Evolutionary conservation across 2,329 filamentous ascomycete species (phyloP), one percentile per base, ranked within the genome.

Genomic region (Xylariaceae sp.): DNA sequence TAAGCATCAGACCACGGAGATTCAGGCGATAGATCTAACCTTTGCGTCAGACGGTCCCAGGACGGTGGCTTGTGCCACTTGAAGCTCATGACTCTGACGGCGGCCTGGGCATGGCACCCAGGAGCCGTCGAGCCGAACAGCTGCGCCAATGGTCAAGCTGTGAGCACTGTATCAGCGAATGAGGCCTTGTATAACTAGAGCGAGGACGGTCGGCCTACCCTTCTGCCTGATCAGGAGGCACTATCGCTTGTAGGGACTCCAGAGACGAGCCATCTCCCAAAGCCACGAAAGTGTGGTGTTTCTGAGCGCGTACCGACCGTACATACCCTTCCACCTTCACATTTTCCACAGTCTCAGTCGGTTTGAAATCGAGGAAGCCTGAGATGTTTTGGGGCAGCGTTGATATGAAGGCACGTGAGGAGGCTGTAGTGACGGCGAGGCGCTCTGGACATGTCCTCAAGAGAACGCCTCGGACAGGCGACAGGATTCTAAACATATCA

Each of bases 201-300:
- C 41, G 26, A 58, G 54, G 58, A 56, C 58, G 58, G 59, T 64
- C 53, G 58, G 52, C 68, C 85, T 79, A 95, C 89, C 85, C 82
- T 72, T 85, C 78, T 62, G 87, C 85, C 67, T 90, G 78, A 46
- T 80, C 77, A 60, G 88, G 86, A 52, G 83, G 83, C 62, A 96
- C 74, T 46, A 96, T 84, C 45, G 87, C 89, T 74, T 99, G 94
- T 53, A 97, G 71, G 31, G 89, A 78, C 58, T 85, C 77, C 62
- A 89, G 76, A 42, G 88, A 90, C 9, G 91, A 95, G 44, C 94
- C 94, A 76, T 99, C 94, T 8, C 87, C 86, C 50, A 97, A 77
- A 56, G 90, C 83, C 50, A 91, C 86, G 73, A 99, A 97, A 4
- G 87, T 85, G 56, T 87, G 78, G 27, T 80, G 80, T 70, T 96